Conservation (phyloP, 2,329 filamentous ascomycete genomes). For the Fusarium sp. region DNA sequence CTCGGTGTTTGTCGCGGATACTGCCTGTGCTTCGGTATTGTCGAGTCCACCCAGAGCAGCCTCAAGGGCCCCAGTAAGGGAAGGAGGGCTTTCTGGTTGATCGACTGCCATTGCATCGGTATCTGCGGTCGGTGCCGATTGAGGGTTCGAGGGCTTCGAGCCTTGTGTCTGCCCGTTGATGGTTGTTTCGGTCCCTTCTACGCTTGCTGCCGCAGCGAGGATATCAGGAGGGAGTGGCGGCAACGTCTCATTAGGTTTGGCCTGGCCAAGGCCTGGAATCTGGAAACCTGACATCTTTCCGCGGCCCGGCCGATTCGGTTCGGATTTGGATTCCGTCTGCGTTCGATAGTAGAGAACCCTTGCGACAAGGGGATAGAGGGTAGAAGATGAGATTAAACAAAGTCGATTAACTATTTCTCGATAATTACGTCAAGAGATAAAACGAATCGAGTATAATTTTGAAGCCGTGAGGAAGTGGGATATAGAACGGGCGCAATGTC, state of each 20-base stretch:
- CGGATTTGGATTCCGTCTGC: not conserved
- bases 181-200: conserved; percentile 44
- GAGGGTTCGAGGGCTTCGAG: conserved; percentile 15
- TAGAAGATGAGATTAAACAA: not conserved
- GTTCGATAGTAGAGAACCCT: not conserved
- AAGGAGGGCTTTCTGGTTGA: conserved; percentile 54
- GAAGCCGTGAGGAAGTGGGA: no score
- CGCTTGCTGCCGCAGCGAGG: conserved; percentile 50
- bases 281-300: conserved; percentile 59
- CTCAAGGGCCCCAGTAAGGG: conserved; percentile 61
- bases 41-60: conserved; percentile 60
- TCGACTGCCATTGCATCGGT: conserved; percentile 56
- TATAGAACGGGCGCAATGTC: not conserved
- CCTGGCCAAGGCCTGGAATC: conserved; percentile 61
- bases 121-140: conserved; percentile 42
- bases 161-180: conserved; percentile 18
- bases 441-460: not conserved
- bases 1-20: conserved; percentile 26
- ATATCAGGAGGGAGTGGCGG: conserved; percentile 57
- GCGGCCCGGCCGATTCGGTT: not conserved
- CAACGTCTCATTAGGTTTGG: conserved; percentile 60
- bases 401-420: no score
- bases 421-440: not conserved
- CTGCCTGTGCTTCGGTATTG: conserved; percentile 28
- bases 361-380: not conserved